Evolutionary conservation across 495 filamentous ascomycete species (phyloP).

Genomic region (Podospora fimiseda): DNA sequence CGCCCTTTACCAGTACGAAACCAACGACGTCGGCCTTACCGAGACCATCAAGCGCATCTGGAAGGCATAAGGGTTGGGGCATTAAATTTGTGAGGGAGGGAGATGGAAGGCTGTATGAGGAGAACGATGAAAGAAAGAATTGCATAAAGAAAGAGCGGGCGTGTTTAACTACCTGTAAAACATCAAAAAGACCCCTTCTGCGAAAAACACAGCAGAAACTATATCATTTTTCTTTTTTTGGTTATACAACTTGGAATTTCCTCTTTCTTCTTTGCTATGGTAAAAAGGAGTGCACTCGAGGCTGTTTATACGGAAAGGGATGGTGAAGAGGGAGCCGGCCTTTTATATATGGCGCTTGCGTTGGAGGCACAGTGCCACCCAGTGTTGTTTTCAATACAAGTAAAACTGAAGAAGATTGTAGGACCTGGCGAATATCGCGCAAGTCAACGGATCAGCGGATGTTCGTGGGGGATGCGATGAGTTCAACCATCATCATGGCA

Average conservation of each 20-base stretch:
- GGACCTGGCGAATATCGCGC: too few relatives aligned
- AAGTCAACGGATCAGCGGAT: too few relatives aligned
- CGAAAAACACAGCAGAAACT: background rate
- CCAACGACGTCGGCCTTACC: constrained; percentile 93
- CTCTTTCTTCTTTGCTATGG: background rate
- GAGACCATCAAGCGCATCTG: constrained; percentile 82
- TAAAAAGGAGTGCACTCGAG: background rate
- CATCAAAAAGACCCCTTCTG: background rate
- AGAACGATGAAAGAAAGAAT: background rate
- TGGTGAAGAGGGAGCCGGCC: background rate
- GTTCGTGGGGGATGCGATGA: too few relatives aligned
- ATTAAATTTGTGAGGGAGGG: background rate
- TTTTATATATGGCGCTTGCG: too few relatives aligned
- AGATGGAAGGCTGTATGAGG: constrained; percentile 7
- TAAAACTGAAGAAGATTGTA: too few relatives aligned
- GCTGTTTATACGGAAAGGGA: too few relatives aligned
- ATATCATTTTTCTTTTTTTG: background rate
- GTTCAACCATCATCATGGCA: too few relatives aligned
- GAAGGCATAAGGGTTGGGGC: constrained; percentile 49
- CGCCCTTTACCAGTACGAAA: constrained; percentile 97
- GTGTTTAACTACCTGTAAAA: background rate
- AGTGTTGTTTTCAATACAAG: too few relatives aligned
- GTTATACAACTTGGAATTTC: background rate
- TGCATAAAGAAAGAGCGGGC: background rate
- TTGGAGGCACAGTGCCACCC: too few relatives aligned